Conservation (phyloP, 192 early-diverging fungal species). For the Coemansia interrupta region DNA sequence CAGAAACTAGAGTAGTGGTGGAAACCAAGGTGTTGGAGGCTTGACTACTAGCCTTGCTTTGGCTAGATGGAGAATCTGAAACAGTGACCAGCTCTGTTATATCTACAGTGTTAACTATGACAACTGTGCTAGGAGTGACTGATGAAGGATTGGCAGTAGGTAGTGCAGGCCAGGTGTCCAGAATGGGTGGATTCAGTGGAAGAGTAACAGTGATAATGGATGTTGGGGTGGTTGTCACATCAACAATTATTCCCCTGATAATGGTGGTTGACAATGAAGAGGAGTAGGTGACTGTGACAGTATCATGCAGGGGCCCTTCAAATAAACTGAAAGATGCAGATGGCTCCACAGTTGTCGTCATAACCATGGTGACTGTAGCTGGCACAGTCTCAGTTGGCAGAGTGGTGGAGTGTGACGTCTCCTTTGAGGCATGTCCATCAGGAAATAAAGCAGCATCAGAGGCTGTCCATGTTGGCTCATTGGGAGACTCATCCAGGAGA, state of each 20-base stretch:
- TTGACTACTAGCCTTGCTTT: too few relatives aligned
- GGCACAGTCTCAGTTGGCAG: neutral
- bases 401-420: neutral
- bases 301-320: neutral
- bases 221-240: neutral
- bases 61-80: neutral
- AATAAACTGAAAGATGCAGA: too few relatives aligned
- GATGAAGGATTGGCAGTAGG: neutral
- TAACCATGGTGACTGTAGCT: too few relatives aligned
- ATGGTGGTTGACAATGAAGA: neutral
- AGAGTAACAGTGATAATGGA: neutral
- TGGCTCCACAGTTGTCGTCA: too few relatives aligned
- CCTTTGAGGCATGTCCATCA: neutral
- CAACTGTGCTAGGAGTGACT: neutral
- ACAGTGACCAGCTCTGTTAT: neutral
- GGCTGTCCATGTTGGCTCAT: neutral
- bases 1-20: neutral
- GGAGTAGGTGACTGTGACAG: neutral
- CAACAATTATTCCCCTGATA: neutral
- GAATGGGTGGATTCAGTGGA: neutral
- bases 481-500: conserved; percentile 1
- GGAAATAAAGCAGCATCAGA: neutral
- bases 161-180: neutral
- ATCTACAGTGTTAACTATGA: neutral
- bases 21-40: neutral